phyloP scores from a whole-genome alignment of 164 flowering plant species.

The Tetrastigma voinierianum region DNA sequence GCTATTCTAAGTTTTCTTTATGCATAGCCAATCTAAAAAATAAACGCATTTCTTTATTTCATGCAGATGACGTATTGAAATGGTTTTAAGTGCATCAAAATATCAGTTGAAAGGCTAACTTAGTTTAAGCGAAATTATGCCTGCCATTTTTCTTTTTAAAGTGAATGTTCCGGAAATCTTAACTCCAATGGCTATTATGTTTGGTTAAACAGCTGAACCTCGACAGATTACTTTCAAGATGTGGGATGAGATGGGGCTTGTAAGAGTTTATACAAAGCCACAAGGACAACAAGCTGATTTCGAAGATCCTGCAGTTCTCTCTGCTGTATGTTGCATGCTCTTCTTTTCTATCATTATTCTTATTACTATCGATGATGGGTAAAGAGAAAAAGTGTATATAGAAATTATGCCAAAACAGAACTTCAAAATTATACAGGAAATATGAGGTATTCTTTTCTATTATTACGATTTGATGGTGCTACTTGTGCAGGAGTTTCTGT shows the following conservation, averaged over 20 bases:
- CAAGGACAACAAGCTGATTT: slow-evolving; percentile 99
- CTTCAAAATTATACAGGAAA: not conserved
- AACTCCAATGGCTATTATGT: slow-evolving; percentile 2
- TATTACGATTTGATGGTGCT: not conserved
- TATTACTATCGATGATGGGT: too few relatives aligned
- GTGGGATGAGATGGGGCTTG: slow-evolving; percentile 99
- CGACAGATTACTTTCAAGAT: slow-evolving; percentile 87
- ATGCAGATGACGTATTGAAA: not conserved
- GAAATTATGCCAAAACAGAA: not conserved
- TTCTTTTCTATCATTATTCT: not conserved
- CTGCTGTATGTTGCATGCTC: slow-evolving; percentile 57
- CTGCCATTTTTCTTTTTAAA: not conserved
- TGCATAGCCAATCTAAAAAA: too few relatives aligned
- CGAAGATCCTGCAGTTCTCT: slow-evolving; percentile 89
- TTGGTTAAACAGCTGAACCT: slow-evolving; percentile 70
- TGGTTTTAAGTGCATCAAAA: not conserved
- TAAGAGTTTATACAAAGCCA: slow-evolving; percentile 93
- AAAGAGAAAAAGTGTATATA: too few relatives aligned
- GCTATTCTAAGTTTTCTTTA: too few relatives aligned
- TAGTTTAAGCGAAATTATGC: not conserved
- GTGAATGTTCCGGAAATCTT: not conserved
- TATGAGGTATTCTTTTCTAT: not conserved
- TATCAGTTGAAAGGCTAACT: not conserved
- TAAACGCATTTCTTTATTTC: not conserved
- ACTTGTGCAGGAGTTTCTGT: not conserved